A percentile compares a stretch with the other conserved stretches of the same genome.
These are phyloP conservation scores for Hypoxylon sp. DNA, from an alignment of 2,329 filamentous ascomycete genomes.

Conservation along the genomic window DNA sequence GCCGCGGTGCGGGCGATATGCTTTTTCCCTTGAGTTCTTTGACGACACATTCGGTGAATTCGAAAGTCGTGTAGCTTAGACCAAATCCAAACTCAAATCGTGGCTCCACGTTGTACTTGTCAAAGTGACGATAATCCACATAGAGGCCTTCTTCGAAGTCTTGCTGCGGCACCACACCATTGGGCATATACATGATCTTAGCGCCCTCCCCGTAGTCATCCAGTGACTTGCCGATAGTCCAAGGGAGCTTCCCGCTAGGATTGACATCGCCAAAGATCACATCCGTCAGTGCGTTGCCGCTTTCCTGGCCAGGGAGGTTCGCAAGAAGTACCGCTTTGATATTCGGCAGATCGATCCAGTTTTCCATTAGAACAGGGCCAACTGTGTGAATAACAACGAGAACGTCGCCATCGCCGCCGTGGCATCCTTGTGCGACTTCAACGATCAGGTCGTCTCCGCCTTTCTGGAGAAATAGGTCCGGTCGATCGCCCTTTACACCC, in stretches of 20 bases:
- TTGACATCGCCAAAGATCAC: slow-evolving; percentile 82
- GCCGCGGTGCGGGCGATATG: slow-evolving; percentile 50
- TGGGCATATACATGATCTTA: slow-evolving; percentile 73
- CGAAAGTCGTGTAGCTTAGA: slow-evolving; percentile 80
- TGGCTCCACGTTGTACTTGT: slow-evolving; percentile 76
- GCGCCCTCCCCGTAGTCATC: slow-evolving; percentile 79
- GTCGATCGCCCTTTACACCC: slow-evolving; percentile 80
- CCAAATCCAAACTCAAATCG: slow-evolving; percentile 89
- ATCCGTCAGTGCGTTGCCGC: slow-evolving; percentile 81
- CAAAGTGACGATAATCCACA: slow-evolving; percentile 90
- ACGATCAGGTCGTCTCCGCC: slow-evolving; percentile 79
- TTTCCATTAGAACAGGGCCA: slow-evolving; percentile 81
- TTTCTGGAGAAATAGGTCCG: slow-evolving; percentile 78
- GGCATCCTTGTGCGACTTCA: slow-evolving; percentile 73
- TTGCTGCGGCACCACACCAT: slow-evolving; percentile 78
- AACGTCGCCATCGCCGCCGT: slow-evolving; percentile 69
- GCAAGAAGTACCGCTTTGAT: slow-evolving; percentile 83
- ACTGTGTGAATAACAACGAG: slow-evolving; percentile 90
- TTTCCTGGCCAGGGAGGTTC: slow-evolving; percentile 88
- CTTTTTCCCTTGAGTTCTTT: slow-evolving; percentile 57
- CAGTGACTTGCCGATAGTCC: slow-evolving; percentile 79
- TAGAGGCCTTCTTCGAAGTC: slow-evolving; percentile 85
- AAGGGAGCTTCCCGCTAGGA: slow-evolving; percentile 83
- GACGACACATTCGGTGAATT: slow-evolving; percentile 64
- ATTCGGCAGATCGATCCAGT: slow-evolving; percentile 78